Percentiles rank a stretch among this genome's conserved stretches.
These are phyloP conservation scores for Areca catechu DNA, from an alignment of 176 grass and related monocot species.

Conservation along the genomic window DNA sequence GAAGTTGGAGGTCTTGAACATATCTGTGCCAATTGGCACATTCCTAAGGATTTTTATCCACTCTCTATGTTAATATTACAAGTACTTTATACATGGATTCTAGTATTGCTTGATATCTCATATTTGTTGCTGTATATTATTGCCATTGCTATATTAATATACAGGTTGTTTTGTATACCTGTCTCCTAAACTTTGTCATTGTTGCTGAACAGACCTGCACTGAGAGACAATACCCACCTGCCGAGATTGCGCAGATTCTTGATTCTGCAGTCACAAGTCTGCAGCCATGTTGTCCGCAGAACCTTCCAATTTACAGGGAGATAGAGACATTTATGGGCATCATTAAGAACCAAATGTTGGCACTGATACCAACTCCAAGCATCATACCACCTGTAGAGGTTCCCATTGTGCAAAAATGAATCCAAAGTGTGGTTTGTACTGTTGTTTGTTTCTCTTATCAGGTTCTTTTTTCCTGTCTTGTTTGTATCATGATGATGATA, in stretches of 20 bases:
- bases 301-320: slow-evolving; percentile 50
- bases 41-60: too few species aligned
- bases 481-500: too few species aligned
- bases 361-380: slow-evolving; percentile 61
- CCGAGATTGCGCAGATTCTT: slow-evolving; percentile 82
- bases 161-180: neutral
- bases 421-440: too few species aligned
- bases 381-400: slow-evolving; percentile 7
- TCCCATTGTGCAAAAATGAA: neutral
- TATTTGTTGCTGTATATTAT: too few species aligned
- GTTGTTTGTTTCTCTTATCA: too few species aligned
- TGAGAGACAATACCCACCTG: slow-evolving; percentile 82
- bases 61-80: too few species aligned
- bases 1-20: too few species aligned
- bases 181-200: neutral
- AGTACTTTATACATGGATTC: too few species aligned
- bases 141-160: too few species aligned
- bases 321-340: slow-evolving; percentile 86
- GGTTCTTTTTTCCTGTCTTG: too few species aligned
- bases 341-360: slow-evolving; percentile 87
- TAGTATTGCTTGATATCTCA: too few species aligned
- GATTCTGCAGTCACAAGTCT: slow-evolving; percentile 61
- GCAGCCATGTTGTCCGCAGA: slow-evolving; percentile 68
- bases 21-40: too few species aligned
- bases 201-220: slow-evolving; percentile 59